Base-by-base conservation (phyloP, 2,329 filamentous ascomycete species). In the Verticillium dahliae region DNA sequence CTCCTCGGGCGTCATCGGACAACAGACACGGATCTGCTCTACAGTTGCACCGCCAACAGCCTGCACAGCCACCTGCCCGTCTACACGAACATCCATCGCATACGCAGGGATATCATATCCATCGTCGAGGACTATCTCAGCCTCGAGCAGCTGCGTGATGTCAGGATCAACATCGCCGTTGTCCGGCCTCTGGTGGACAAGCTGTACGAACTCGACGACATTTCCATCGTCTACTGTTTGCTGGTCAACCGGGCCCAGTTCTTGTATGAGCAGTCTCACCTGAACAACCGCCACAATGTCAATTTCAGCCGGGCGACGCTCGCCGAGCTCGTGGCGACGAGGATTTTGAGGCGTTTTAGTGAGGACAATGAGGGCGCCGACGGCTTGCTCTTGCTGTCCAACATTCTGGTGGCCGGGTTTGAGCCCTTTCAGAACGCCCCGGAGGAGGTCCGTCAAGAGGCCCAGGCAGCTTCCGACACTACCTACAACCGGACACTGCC, bases 341-440 rank as follows among this genome's bases (percentile, higher is more conserved):
- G 91, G 63, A 88, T 96, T 56, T 76, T 95, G 60, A 83, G 91
- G 39, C 87, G 90, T 59, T 92, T 91, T 69, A 88, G 90, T 67
- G 91, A 95, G 75, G 88, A 92, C 67, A 86, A 90, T 62, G 84
- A 86, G 14, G 90, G 89, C 5, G 80, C 86, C 0, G 81, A 87
- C 33, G 90, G 90, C 1, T 80, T 95, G 13, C 78, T 95, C 4
- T 78, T 91, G 27, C 80, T 95, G 6, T 86, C 91, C 6, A 90
- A 93, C 67, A 89, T 95, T 37, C 83, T 95, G 22, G 89, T 96
- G 14, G 90, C 90, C 15, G 90, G 90, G 14, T 95, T 96, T 68
- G 89, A 92, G 68, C 91, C 91, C 1, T 95, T 95, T 68, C 91
- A 95, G 74, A 91, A 91, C 66, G 90, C 90, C 0, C 91, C 91